Evolutionary conservation across 2,329 filamentous ascomycete species (phyloP).

Genomic region (Chaetomiaceae sp.): DNA sequence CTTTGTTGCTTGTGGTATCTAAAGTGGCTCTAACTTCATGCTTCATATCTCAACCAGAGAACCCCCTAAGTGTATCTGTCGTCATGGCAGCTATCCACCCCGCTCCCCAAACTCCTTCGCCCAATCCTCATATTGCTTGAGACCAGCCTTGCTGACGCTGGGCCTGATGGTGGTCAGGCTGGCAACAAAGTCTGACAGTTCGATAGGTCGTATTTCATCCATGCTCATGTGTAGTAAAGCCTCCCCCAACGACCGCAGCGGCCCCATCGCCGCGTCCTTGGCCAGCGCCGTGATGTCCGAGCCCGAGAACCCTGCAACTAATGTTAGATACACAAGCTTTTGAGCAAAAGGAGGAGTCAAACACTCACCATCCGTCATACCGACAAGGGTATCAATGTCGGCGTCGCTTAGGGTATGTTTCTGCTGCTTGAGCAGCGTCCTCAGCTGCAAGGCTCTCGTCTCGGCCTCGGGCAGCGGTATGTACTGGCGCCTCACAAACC

Average conservation of each 20-base stretch:
- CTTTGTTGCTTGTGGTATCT: background rate
- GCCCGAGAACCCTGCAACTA: conserved; percentile 76
- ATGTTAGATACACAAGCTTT: background rate
- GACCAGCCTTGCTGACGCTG: conserved; percentile 77
- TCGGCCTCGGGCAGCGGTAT: conserved; percentile 86
- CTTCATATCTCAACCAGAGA: background rate
- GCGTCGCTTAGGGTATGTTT: conserved; percentile 70
- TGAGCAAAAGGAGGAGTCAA: background rate
- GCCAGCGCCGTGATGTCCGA: conserved; percentile 95
- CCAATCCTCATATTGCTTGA: conserved; percentile 93
- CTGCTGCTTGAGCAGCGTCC: conserved; percentile 77
- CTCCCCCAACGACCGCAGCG: conserved; percentile 83
- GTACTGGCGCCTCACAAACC: conserved; percentile 92
- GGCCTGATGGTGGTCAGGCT: conserved; percentile 83
- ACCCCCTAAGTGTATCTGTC: background rate
- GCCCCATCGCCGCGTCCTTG: conserved; percentile 97
- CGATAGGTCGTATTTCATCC: conserved; percentile 88
- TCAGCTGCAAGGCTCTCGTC: conserved; percentile 74
- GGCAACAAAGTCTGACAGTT: conserved; percentile 74
- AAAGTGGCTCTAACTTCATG: background rate
- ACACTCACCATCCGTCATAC: conserved; percentile 72
- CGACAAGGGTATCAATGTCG: conserved; percentile 72
- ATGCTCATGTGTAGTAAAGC: conserved; percentile 85
- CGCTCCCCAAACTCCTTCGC: conserved; percentile 88
- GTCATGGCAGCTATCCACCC: conserved; percentile 55